Conservation (phyloP, 805 yeast species). For the Wickerhamomyces subpelliculosus region DNA sequence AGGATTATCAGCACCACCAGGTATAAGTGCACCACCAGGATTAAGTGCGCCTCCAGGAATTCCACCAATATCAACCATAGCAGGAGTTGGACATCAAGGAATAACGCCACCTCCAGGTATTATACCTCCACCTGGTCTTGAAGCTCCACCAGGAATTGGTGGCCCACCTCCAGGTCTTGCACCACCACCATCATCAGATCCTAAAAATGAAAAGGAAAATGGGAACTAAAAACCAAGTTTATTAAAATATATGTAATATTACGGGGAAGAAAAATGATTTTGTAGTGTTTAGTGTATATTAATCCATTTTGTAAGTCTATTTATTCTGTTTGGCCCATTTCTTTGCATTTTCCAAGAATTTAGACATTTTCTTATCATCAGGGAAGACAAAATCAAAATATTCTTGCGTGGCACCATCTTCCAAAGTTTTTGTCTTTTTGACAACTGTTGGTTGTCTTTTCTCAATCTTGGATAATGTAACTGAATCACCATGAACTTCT, state of each 20-base stretch:
- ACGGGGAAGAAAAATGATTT: no score
- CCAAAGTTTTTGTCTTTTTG: constrained; percentile 33
- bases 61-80: constrained; percentile 24
- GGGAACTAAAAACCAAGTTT: not conserved
- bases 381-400: constrained; percentile 60
- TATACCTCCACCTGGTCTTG: constrained; percentile 17
- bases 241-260: no score
- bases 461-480: constrained; percentile 28
- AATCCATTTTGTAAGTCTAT: no score
- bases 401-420: constrained; percentile 46
- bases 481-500: constrained; percentile 45
- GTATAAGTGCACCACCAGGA: constrained; percentile 19
- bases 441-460: constrained; percentile 49
- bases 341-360: constrained; percentile 40
- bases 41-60: constrained; percentile 8
- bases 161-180: constrained; percentile 17
- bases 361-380: constrained; percentile 40
- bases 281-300: not conserved
- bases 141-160: constrained; percentile 19
- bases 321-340: constrained; percentile 35
- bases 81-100: constrained; percentile 24
- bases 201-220: constrained; percentile 6
- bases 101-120: constrained; percentile 19
- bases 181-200: constrained; percentile 18
- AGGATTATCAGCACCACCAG: constrained; percentile 14